Conservation (phyloP, 148 eudicot species). For the Simmondsia chinensis region DNA sequence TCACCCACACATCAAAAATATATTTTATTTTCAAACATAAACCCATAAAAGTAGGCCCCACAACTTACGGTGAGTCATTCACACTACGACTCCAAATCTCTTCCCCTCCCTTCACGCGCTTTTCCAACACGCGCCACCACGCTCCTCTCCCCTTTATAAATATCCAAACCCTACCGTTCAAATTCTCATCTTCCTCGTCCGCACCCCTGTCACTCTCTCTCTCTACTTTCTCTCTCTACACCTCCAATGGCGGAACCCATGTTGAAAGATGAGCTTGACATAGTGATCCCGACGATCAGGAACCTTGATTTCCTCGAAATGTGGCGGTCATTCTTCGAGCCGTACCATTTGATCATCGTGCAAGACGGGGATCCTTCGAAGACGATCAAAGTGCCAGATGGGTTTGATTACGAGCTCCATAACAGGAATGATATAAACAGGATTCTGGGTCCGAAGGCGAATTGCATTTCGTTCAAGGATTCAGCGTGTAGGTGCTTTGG, state of each 20-base stretch:
- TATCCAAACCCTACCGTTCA: too few species aligned
- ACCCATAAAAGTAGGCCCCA: too few species aligned
- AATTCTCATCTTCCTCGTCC: too few species aligned
- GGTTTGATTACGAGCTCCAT: constrained; percentile 56
- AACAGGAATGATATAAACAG: constrained; percentile 45
- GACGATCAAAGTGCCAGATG: constrained; percentile 36
- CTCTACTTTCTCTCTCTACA: too few species aligned
- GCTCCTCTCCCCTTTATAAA: too few species aligned
- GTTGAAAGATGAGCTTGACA: constrained; percentile 50
- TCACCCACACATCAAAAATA: too few species aligned
- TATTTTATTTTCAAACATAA: too few species aligned
- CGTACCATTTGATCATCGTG: constrained; percentile 50
- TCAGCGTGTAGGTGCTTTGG: constrained; percentile 64
- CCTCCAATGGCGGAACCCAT: constrained; percentile 22
- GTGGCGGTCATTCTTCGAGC: constrained; percentile 53
- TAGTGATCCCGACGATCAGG: constrained; percentile 59
- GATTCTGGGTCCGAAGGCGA: constrained; percentile 52
- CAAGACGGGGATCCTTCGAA: constrained; percentile 65
- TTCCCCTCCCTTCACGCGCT: too few species aligned
- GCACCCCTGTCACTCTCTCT: too few species aligned
- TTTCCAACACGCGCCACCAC: too few species aligned
- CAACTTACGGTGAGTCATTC: too few species aligned
- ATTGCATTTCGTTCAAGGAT: constrained; percentile 60
- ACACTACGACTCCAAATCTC: too few species aligned
- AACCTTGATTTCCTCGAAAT: constrained; percentile 60